Conservation (phyloP, 2,329 filamentous ascomycete species). For the Neofusicoccum umdonicola region DNA sequence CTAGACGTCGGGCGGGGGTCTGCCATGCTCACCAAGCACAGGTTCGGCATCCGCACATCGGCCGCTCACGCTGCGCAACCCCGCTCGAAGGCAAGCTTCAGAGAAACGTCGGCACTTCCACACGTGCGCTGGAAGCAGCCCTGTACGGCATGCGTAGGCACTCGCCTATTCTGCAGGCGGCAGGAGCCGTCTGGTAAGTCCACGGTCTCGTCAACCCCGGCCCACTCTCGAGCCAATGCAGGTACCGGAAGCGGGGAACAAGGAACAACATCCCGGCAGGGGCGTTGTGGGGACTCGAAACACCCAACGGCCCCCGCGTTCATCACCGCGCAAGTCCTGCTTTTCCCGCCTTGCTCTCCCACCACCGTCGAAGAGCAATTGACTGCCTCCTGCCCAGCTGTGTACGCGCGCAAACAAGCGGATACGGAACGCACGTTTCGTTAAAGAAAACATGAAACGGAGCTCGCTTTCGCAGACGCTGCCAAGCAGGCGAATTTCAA, state of each 20-base stretch:
- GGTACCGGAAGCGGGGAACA: conserved; percentile 6
- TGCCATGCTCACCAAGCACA: background rate
- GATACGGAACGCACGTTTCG: background rate
- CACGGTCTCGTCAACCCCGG: background rate
- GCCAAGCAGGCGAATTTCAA: no score
- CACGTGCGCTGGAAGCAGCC: no score
- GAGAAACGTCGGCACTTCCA: no score
- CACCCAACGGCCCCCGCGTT: background rate
- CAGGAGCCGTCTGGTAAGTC: background rate
- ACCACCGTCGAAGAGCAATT: background rate
- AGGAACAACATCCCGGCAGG: background rate
- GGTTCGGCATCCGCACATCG: no score
- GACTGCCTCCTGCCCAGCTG: no score
- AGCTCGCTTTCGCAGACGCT: no score
- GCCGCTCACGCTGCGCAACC: no score
- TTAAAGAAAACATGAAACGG: no score
- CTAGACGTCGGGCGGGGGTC: background rate
- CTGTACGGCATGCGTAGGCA: no score
- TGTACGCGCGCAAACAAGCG: background rate
- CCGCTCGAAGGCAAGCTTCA: no score
- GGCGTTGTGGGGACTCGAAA: conserved; percentile 1
- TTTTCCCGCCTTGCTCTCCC: background rate
- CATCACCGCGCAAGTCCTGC: background rate
- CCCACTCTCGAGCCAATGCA: background rate
- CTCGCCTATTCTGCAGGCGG: background rate